Base-by-base conservation (phyloP, 176 grass and related monocot genomes). In the Eremochloa ophiuroides region DNA sequence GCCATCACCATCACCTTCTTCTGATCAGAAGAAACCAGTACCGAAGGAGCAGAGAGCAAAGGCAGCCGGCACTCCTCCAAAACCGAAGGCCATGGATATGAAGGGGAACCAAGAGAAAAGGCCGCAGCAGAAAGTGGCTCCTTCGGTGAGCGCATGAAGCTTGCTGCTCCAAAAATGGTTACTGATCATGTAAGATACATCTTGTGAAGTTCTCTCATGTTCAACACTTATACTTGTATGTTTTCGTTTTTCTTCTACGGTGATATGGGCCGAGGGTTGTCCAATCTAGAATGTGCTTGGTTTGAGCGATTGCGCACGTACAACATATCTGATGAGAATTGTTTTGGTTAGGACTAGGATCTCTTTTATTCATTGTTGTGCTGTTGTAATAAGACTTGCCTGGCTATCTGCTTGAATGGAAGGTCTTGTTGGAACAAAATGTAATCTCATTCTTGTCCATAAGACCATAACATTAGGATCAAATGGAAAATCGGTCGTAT, bases 1-100 rank as follows among this genome's bases (percentile, higher is more conserved):
- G 9, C 43, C 70, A 48, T 42, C 81, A 56, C n/a, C 81, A 22
- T 50, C 81, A 2, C 50, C 82, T 3, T 76, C 33, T 35, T 35
- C 29, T 10, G 62, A 66, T 38, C 33, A 92, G 8, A 77, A 77
- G 75, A 83, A 77, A 17, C 77, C 70, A 0, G 74, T 70, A 48
- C 61, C 78, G 2, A 86, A 76, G n/a, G 86, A 84, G 20, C 87
- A 66, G 20, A 95, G 83, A 69, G n/a, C 74, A 70, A 92, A 90
- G 74, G 82, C 68, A 20, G 25, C 43, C 6, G 76, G 74, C 48
- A 68, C 77, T 51, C 56, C 82, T 62, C 68, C 80, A n/a, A 84
- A 83, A 77, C 55, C 40, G 8, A 92, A 97, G 73, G 17, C 83
- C 5, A 97, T 89, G 51, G 77, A 87, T 28, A 42, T 34, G 63